Evolutionary conservation across 2,329 filamentous ascomycete genomes (phyloP).

Genomic region (Trichoderma simmonsii): DNA sequence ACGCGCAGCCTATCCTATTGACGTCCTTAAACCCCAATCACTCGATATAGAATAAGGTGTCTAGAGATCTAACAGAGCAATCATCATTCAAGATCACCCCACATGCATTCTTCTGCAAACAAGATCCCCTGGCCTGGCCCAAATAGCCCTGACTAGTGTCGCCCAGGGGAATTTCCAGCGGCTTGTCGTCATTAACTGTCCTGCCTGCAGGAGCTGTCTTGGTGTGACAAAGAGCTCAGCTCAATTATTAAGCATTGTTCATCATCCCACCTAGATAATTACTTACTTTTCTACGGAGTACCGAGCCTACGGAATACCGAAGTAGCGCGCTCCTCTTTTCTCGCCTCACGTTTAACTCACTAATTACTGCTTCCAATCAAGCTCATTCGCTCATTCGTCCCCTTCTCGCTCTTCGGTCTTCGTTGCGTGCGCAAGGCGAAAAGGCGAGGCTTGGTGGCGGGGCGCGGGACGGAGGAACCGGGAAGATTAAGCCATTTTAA

Average conservation of each 20-base stretch:
- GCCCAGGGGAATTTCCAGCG: background rate
- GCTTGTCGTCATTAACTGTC: background rate
- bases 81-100: background rate
- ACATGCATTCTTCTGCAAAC: background rate
- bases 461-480: background rate
- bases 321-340: background rate
- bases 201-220: background rate
- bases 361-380: background rate
- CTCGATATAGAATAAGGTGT: no score
- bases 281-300: background rate
- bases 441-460: background rate
- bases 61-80: background rate
- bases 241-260: background rate
- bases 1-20: background rate
- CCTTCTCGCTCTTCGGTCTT: background rate
- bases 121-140: background rate
- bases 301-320: background rate
- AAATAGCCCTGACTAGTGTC: background rate
- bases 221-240: background rate
- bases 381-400: background rate
- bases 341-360: background rate
- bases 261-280: background rate
- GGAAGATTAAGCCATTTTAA: background rate
- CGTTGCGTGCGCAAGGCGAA: background rate
- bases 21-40: background rate